Evolutionary conservation across 345 rosid genomes (phyloP), one percentile per base, ranked within the genome.

Genomic region (Clarkia xantiana): DNA sequence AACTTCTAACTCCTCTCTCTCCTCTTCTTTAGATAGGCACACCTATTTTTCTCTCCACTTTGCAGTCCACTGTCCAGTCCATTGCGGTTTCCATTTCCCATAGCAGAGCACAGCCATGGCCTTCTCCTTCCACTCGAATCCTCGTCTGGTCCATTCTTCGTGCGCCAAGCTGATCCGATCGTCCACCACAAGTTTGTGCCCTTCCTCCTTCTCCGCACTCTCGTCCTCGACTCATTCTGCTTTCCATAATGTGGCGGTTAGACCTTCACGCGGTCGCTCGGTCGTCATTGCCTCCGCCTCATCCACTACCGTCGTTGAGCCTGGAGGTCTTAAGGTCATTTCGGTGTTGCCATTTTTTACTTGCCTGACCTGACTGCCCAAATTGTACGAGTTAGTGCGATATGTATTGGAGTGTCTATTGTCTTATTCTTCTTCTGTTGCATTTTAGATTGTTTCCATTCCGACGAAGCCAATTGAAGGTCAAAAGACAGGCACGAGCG

Each of bases 401-500:
- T 29, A 29, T 3, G 36, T 29, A 10, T 0, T 29, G 36, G n/a
- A 2, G 36, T 23, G 39, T 8, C 51, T 23, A 38, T 20, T 48
- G 34, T 17, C 10, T 7, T 48, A 38, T 17, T 48, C 10, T 48
- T n/a, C n/a, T n/a, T n/a, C 14, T 48, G 51, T 23, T 39, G 49
- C 45, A 9, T 14, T 54, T 49, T 64, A 82, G 93, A 62, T 82
- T 50, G 70, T 59, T 52, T 82, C 83, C 19, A 59, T 86, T 57
- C 71, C 91, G 10, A 82, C 91, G 54, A 76, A 78, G 76, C 93
- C 88, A 6, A 76, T 86, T 34, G 79, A 82, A 42, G 95, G 88
- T 20, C 93, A 78, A 61, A 86, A 80, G 70, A 86, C 93, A 20
- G 93, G 95, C 52, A 86, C 93, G 6, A 86, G 86, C 46, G 89